Evolutionary conservation across 305 asterid species (phyloP), one percentile per base, ranked within the genome.

Genomic region (Fraxinus dipetala): DNA sequence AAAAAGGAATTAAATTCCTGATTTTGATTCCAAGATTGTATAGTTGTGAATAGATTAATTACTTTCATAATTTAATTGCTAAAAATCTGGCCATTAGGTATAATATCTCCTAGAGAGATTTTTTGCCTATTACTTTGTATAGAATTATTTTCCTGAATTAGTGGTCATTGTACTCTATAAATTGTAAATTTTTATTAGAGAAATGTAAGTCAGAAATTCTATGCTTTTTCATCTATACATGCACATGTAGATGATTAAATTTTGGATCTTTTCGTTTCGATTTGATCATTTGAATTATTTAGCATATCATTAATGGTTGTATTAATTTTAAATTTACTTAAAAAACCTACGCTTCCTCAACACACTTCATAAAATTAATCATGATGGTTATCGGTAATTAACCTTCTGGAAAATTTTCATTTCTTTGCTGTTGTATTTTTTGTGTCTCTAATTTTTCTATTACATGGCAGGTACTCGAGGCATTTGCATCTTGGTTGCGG

Each of bases 401-500:
- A 45, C 26, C 75, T 75, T 22, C 72, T 85, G 85, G 83, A 75
- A 78, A 40, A 43, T 38, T 48, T 81, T 75, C 11, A 16, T 70
- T 76, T 16, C 78, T 84, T 79, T 82, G 83, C 67, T 56, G 78
- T 75, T 34, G 24, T 59, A 72, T 80, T 72, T 79, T 75, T 43
- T 65, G 63, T 67, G 32, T 80, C 81, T 80, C 85, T 87, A 80
- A 79, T 38, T 74, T 82, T 80, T 82, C 70, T 67, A 73, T 80
- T 85, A 81, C 77, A 73, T 79, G 72, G 82, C 97, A 96, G 99
- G 98, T 91, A 81, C 97, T 96, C 30, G 99, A 96, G 88, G 99
- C 95, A 54, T 96, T 96, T 92, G 93, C 98, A 87, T 96, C 99
- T 86, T 96, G 99, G 99, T 89, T 96, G 80, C 95, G 98, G 81